Conservation (phyloP, 2,329 filamentous ascomycete genomes). For the Stagonosporopsis tanaceti region DNA sequence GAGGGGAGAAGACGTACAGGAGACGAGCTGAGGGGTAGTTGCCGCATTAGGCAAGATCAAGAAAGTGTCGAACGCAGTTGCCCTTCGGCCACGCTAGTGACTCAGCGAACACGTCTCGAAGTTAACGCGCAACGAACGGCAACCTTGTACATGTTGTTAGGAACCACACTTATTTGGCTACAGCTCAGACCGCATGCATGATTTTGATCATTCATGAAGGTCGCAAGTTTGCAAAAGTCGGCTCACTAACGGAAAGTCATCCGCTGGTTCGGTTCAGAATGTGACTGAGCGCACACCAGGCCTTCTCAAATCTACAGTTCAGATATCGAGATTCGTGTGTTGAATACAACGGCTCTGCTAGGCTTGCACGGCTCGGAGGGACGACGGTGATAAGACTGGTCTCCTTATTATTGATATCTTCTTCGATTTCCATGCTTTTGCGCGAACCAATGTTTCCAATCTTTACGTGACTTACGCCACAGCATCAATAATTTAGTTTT, state of each 20-base stretch:
- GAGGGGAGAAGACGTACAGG: neutral
- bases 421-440: too few species aligned
- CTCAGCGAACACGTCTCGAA: neutral
- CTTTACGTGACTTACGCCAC: neutral
- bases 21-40: neutral
- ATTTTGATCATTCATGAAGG: too few species aligned
- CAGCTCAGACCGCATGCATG: too few species aligned
- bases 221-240: neutral
- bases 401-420: too few species aligned
- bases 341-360: too few species aligned
- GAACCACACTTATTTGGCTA: neutral
- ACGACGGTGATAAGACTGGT: too few species aligned
- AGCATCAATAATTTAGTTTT: neutral
- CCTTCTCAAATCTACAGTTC: too few species aligned
- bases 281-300: too few species aligned
- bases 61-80: conserved; percentile 11
- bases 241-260: neutral
- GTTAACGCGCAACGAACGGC: neutral
- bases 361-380: neutral
- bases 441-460: neutral
- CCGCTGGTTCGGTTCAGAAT: too few species aligned
- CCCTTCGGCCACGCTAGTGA: conserved; percentile 17
- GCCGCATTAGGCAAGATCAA: neutral
- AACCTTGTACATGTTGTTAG: neutral
- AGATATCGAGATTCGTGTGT: too few species aligned